phyloP scores from a whole-genome alignment of 1,284 basidiomycete species.

The Sanghuangporus sanghuang region DNA sequence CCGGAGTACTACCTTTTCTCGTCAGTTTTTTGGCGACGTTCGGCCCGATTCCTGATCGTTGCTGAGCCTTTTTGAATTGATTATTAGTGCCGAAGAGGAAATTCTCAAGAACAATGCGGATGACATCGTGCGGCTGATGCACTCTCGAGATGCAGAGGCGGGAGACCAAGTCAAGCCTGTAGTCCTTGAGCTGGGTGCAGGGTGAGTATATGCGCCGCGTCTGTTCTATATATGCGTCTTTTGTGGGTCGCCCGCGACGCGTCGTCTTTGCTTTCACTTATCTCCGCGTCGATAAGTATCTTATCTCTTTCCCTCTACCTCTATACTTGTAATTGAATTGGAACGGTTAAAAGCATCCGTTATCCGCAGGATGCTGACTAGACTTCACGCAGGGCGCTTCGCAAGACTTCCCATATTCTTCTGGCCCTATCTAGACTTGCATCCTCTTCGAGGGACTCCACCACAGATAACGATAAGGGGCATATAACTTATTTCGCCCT shows the following conservation, averaged over 20 bases:
- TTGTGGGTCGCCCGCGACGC: slow-evolving; percentile 12
- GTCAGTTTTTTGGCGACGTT: background rate
- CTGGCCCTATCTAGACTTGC: slow-evolving; percentile 61
- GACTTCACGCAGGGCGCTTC: slow-evolving; percentile 55
- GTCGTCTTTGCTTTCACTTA: slow-evolving; percentile 1
- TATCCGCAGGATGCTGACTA: background rate
- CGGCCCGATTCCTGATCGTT: slow-evolving; percentile 35
- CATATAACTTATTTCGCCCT: slow-evolving; percentile 86
- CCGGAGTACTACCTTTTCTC: slow-evolving; percentile 79
- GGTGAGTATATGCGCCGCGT: slow-evolving; percentile 50
- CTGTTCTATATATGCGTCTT: slow-evolving; percentile 1
- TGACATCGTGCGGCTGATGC: slow-evolving; percentile 39
- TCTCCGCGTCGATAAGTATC: slow-evolving; percentile 15
- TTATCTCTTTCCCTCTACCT: slow-evolving; percentile 13
- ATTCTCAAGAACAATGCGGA: slow-evolving; percentile 59
- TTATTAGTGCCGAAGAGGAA: slow-evolving; percentile 56
- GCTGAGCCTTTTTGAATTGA: slow-evolving; percentile 5
- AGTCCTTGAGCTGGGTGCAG: slow-evolving; percentile 83
- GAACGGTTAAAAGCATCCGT: background rate
- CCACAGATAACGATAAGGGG: slow-evolving; percentile 16
- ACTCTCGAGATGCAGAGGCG: slow-evolving; percentile 47
- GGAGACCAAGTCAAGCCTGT: slow-evolving; percentile 43
- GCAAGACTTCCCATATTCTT: slow-evolving; percentile 89
- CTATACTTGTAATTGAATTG: background rate
- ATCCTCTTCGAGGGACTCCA: slow-evolving; percentile 22